Evolutionary conservation across 345 rosid genomes (phyloP), one percentile per base, ranked within the genome.

Genomic region (Corchorus capsularis): DNA sequence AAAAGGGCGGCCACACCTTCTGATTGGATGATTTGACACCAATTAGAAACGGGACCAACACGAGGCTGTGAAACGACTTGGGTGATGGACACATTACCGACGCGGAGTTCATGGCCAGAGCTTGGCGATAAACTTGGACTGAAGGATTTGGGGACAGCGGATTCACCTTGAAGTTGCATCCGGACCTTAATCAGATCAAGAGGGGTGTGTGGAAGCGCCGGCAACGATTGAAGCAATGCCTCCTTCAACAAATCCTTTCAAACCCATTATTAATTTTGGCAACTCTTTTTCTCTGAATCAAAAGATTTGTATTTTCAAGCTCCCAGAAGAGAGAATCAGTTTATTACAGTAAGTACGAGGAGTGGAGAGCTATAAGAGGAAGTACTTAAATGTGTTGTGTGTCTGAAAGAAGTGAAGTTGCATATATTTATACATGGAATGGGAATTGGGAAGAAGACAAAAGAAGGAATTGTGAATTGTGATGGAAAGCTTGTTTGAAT

Each of bases 131-230:
- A 8, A 79, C 72, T 80, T 85, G 78, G 19, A 60, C 52, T 52
- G 83, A 84, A 50, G 75, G 82, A 20, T 41, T 41, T 83, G 46
- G 77, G 69, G 32, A 73, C 45, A 78, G 32, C 56, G 77, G 77
- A 43, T 75, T 93, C 94, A 20, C 98, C 98, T 79, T 92, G 97
- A 32, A 93, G 92, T 57, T 93, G 98, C 95, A 93, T 92, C 6
- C 97, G 92, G 45, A 93, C 98, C 86, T 93, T 93, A 77, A 93
- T 85, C 52, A 93, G 92, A 54, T 93, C 98, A n/a, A 93, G 81
- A 17, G 97, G 97, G 98, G 63, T 93, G 98, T 34, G 94, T 91
- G 20, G 92, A 75, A 81, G 92, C 92, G 5, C 98, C 98, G 50
- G 92, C 94, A 60, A 93, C 83, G 46, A 91, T 82, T 37, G 97